A percentile compares a stretch with the other conserved stretches of the same genome.
Conservation (phyloP, 2,329 filamentous ascomycete genomes). For the Rhinocladiella mackenziei region DNA sequence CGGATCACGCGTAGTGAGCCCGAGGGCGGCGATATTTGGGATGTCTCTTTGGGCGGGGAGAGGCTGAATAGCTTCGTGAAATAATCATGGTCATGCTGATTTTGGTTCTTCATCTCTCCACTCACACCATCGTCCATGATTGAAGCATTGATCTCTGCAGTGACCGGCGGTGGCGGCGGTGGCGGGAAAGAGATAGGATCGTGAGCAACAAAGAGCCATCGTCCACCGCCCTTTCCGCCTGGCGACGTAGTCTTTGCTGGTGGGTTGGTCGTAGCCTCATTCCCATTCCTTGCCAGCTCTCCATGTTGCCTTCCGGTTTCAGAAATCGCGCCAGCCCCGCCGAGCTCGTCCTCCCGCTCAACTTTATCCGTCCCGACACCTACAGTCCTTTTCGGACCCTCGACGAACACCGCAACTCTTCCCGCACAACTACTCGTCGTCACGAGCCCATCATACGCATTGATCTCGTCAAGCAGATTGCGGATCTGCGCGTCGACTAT, state of each 20-base stretch:
- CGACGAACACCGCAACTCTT: conserved; percentile 79
- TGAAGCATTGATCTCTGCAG: too few relatives aligned
- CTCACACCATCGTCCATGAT: too few relatives aligned
- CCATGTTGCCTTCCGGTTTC: neutral
- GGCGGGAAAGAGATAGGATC: conserved; percentile 55
- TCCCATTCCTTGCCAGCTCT: neutral
- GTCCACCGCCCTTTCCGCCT: conserved; percentile 80
- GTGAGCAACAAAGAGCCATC: conserved; percentile 87
- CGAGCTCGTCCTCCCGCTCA: conserved; percentile 8
- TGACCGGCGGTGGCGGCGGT: too few relatives aligned
- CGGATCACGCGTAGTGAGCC: conserved; percentile 23
- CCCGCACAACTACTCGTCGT: conserved; percentile 94
- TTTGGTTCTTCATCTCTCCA: too few relatives aligned
- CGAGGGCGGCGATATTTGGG: too few relatives aligned
- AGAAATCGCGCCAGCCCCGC: neutral
- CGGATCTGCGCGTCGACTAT: conserved; percentile 76
- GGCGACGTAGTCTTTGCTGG: conserved; percentile 46
- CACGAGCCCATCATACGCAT: conserved; percentile 67
- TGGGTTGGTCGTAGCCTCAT: neutral
- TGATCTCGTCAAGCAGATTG: conserved; percentile 69
- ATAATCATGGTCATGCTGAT: neutral
- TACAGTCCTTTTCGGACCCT: conserved; percentile 57
- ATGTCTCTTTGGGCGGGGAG: neutral
- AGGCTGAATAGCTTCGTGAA: conserved; percentile 13
- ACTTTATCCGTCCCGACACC: conserved; percentile 9